Evolutionary conservation across 371 early-diverging fungal species (phyloP).

Genomic region (Thermomucor indicae-seudaticae): DNA sequence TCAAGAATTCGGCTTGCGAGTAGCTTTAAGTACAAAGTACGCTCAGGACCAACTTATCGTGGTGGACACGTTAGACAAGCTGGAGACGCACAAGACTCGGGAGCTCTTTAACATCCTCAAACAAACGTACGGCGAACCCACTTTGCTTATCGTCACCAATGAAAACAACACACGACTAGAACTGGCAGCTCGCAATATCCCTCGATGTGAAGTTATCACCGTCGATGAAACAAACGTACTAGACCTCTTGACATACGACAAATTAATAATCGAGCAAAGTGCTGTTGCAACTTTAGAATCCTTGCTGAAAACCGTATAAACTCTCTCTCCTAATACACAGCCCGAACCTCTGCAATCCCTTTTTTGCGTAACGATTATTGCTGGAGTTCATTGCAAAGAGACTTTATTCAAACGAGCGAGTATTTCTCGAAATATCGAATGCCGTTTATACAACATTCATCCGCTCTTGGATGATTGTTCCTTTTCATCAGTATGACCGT

Average conservation of each 20-base stretch:
- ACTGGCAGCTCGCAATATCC: slow-evolving; percentile 68
- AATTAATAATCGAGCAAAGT: slow-evolving; percentile 73
- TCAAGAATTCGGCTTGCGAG: slow-evolving; percentile 76
- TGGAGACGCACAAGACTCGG: slow-evolving; percentile 55
- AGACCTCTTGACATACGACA: slow-evolving; percentile 73
- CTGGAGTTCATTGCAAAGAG: too few species aligned
- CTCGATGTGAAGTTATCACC: slow-evolving; percentile 57
- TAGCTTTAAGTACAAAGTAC: slow-evolving; percentile 86
- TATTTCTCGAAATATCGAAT: too few species aligned
- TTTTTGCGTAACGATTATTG: too few species aligned
- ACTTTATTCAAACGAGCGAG: too few species aligned
- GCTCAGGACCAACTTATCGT: slow-evolving; percentile 84
- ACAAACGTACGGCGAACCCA: slow-evolving; percentile 37
- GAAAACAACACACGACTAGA: slow-evolving; percentile 51
- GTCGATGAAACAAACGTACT: slow-evolving; percentile 76
- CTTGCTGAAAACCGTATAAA: too few species aligned
- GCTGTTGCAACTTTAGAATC: slow-evolving; percentile 69
- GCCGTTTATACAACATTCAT: too few species aligned
- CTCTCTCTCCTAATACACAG: too few species aligned
- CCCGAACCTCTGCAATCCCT: too few species aligned
- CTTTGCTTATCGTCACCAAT: slow-evolving; percentile 47
- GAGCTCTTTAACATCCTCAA: slow-evolving; percentile 55
- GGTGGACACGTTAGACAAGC: slow-evolving; percentile 64
- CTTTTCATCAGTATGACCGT: too few species aligned
- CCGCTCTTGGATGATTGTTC: too few species aligned